A percentile compares a stretch with the other conserved stretches of the same genome.
Evolutionary conservation across 2,329 filamentous ascomycete species (phyloP).

Genomic region (Botryotinia globosa): DNA sequence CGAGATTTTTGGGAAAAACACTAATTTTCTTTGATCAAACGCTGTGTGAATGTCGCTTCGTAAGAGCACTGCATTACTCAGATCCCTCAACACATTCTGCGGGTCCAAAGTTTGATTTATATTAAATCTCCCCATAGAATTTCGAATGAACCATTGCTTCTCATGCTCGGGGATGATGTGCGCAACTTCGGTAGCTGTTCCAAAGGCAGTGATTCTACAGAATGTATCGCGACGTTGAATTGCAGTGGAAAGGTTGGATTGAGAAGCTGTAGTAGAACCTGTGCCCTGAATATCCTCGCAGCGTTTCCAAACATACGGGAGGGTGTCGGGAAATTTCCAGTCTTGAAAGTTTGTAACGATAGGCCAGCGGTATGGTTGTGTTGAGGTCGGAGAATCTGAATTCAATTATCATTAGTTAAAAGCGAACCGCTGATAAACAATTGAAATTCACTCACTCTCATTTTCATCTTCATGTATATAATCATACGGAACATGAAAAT

Average conservation of each 20-base stretch:
- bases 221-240: not conserved
- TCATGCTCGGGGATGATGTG: not conserved
- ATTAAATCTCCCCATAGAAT: not conserved
- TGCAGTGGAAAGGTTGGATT: not conserved
- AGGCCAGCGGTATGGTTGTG: not conserved
- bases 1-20: not conserved
- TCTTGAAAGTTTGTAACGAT: not conserved
- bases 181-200: not conserved
- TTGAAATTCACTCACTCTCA: too few species aligned
- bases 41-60: not conserved
- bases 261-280: not conserved
- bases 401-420: too few species aligned
- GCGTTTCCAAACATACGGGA: not conserved
- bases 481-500: too few species aligned
- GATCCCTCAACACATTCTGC: not conserved
- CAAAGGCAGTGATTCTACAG: not conserved
- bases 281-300: not conserved
- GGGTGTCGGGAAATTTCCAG: not conserved
- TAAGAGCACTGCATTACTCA: not conserved
- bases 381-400: too few species aligned
- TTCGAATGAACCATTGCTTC: not conserved
- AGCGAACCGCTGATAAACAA: too few species aligned
- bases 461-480: too few species aligned
- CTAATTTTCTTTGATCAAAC: not conserved
- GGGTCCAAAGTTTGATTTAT: not conserved